Conservation (phyloP, 257 asterid genomes). For the Scutellaria barbata region DNA sequence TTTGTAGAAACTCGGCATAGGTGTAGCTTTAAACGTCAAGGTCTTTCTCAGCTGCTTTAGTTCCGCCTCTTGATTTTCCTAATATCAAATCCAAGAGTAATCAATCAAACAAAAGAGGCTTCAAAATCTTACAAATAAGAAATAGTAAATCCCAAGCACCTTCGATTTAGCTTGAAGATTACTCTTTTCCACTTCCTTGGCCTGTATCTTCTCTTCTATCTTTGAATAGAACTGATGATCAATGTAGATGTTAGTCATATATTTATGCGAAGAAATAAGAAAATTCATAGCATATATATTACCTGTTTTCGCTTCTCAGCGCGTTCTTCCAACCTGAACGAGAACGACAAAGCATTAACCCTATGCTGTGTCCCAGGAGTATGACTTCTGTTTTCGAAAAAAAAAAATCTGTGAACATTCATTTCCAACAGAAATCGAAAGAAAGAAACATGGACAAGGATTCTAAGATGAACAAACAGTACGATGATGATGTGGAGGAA, state of each 20-base stretch:
- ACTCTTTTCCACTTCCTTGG: constrained; percentile 71
- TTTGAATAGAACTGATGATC: constrained; percentile 71
- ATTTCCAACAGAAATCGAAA: not conserved
- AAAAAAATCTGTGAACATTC: constrained; percentile 15
- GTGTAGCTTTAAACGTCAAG: constrained; percentile 85
- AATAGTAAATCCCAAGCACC: constrained; percentile 41
- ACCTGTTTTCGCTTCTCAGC: constrained; percentile 90
- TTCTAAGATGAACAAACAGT: constrained; percentile 35
- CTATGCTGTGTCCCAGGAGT: constrained; percentile 46
- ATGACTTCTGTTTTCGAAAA: constrained; percentile 45
- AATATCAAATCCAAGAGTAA: constrained; percentile 12
- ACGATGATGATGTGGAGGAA: constrained; percentile 85
- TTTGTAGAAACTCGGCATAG: constrained; percentile 91
- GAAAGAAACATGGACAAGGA: not conserved
- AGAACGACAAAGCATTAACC: constrained; percentile 54
- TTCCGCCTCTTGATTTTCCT: constrained; percentile 88
- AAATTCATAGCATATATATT: constrained; percentile 2
- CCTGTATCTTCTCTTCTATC: constrained; percentile 87
- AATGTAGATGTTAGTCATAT: not conserved
- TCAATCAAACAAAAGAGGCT: not conserved
- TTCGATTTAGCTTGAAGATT: constrained; percentile 79
- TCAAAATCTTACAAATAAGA: not conserved
- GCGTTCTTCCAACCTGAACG: constrained; percentile 76
- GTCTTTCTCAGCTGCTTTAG: constrained; percentile 80
- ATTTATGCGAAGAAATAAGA: not conserved